Evolutionary conservation across 2,329 filamentous ascomycete species (phyloP).

Genomic region (Aspergillus udagawae): DNA sequence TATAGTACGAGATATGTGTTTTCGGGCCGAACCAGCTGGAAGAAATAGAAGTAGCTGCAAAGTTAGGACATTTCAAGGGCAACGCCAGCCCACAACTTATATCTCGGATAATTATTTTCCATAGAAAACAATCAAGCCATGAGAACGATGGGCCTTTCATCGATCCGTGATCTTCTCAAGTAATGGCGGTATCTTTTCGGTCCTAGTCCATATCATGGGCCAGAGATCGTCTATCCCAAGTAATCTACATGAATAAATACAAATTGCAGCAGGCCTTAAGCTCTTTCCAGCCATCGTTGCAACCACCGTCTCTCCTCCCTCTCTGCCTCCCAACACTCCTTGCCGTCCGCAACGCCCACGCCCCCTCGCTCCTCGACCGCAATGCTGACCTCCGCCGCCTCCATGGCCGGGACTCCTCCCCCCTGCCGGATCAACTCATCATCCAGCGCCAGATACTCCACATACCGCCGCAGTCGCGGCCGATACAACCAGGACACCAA

Average conservation of each 20-base stretch:
- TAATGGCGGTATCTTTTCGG: background rate
- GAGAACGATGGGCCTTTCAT: background rate
- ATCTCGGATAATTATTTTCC: background rate
- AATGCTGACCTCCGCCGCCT: slow-evolving; percentile 61
- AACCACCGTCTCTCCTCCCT: slow-evolving; percentile 34
- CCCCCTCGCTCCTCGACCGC: slow-evolving; percentile 67
- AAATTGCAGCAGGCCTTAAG: slow-evolving; percentile 1
- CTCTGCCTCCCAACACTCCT: slow-evolving; percentile 22
- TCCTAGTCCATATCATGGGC: background rate
- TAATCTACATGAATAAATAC: background rate
- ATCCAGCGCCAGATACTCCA: slow-evolving; percentile 66
- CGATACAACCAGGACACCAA: slow-evolving; percentile 46
- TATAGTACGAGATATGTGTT: background rate
- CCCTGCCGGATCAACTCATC: slow-evolving; percentile 63
- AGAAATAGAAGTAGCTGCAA: background rate
- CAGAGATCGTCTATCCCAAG: background rate
- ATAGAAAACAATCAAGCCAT: background rate
- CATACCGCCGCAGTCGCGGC: slow-evolving; percentile 49
- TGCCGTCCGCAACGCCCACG: slow-evolving; percentile 26
- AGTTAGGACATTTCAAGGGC: background rate
- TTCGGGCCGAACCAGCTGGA: background rate
- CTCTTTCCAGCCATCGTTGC: slow-evolving; percentile 29
- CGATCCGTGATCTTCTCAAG: background rate
- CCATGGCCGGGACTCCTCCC: slow-evolving; percentile 59
- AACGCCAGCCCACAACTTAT: too few relatives aligned